A percentile compares a stretch with the other conserved stretches of the same genome.
Evolutionary conservation across 495 filamentous ascomycete species (phyloP).

Genomic region (Trichocladium uniseriatum): DNA sequence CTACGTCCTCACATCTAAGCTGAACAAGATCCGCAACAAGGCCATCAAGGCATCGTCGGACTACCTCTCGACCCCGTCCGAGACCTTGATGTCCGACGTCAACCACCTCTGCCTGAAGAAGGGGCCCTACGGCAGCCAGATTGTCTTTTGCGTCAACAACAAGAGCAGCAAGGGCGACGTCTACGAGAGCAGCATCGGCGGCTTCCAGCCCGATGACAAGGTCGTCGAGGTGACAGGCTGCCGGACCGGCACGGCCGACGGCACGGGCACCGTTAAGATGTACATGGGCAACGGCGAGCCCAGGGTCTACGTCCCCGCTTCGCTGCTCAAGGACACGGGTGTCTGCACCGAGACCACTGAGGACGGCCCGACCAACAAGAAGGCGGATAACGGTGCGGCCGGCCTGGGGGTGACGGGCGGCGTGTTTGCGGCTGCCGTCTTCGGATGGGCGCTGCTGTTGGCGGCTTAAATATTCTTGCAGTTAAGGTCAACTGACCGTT

Average conservation of each 20-base stretch:
- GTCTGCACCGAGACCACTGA: conserved; percentile 16
- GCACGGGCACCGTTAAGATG: conserved; percentile 15
- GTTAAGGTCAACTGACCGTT: too few species aligned
- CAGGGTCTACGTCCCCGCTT: conserved; percentile 14
- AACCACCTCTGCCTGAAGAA: conserved; percentile 56
- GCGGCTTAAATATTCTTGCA: conserved; percentile 13
- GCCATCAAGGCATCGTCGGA: conserved; percentile 38
- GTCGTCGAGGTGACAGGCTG: conserved; percentile 25
- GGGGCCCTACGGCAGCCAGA: conserved; percentile 48
- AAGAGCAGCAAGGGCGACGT: conserved; percentile 21
- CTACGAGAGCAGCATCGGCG: conserved; percentile 16
- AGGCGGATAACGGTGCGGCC: conserved; percentile 5
- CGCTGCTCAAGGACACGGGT: conserved; percentile 14
- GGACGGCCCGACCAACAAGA: conserved; percentile 5
- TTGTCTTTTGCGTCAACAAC: conserved; percentile 29
- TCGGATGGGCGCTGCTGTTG: conserved; percentile 14
- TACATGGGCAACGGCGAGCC: conserved; percentile 22
- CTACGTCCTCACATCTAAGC: conserved; percentile 47
- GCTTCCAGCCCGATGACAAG: conserved; percentile 20
- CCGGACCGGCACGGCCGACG: conserved; percentile 16
- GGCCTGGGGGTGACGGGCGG: conserved; percentile 4
- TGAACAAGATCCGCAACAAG: conserved; percentile 53
- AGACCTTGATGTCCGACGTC: conserved; percentile 44
- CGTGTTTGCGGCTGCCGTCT: conserved; percentile 8
- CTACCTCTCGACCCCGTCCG: conserved; percentile 48